A percentile compares a stretch with the other conserved stretches of the same genome.
phyloP scores from a whole-genome alignment of 805 yeast species.

The Metschnikowia shivogae region DNA sequence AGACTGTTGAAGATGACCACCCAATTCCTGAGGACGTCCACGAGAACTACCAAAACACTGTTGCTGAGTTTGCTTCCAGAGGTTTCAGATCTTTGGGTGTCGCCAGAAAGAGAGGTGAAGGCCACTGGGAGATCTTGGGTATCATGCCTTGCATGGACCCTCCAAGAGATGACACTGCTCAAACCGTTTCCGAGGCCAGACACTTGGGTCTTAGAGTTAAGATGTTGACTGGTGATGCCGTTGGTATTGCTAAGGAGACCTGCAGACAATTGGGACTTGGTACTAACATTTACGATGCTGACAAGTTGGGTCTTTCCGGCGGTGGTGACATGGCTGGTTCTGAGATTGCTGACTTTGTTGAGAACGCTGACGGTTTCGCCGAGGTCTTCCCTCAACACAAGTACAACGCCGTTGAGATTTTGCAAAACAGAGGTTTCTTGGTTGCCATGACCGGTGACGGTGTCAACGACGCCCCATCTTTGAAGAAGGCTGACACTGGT shows the following conservation, averaged over 20 bases:
- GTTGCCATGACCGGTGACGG: constrained; percentile 99
- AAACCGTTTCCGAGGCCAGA: constrained; percentile 89
- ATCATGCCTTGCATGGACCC: constrained; percentile 99
- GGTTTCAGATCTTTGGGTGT: constrained; percentile 99
- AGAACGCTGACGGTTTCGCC: constrained; percentile 96
- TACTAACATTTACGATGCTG: constrained; percentile 94
- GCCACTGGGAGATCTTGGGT: constrained; percentile 96
- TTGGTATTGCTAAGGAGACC: constrained; percentile 97
- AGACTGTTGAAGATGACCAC: constrained; percentile 96
- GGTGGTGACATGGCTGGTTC: constrained; percentile 95
- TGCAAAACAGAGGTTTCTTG: constrained; percentile 93
- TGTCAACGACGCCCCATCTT: constrained; percentile 97
- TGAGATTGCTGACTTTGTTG: constrained; percentile 95
- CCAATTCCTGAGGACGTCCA: constrained; percentile 91
- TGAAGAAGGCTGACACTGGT: constrained; percentile 86
- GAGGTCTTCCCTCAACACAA: constrained; percentile 98
- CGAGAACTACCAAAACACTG: constrained; percentile 94
- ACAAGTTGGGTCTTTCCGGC: constrained; percentile 91
- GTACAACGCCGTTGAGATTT: constrained; percentile 91
- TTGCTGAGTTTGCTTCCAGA: constrained; percentile 95
- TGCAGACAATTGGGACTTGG: constrained; percentile 97
- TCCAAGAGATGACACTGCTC: constrained; percentile 97
- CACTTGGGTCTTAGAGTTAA: constrained; percentile 88
- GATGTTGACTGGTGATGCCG: constrained; percentile 99
- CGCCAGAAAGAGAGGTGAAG: constrained; percentile 98